These are phyloP conservation scores for Helicocarpus griseus DNA, from an alignment of 2,329 filamentous ascomycete species.

Conservation along the genomic window DNA sequence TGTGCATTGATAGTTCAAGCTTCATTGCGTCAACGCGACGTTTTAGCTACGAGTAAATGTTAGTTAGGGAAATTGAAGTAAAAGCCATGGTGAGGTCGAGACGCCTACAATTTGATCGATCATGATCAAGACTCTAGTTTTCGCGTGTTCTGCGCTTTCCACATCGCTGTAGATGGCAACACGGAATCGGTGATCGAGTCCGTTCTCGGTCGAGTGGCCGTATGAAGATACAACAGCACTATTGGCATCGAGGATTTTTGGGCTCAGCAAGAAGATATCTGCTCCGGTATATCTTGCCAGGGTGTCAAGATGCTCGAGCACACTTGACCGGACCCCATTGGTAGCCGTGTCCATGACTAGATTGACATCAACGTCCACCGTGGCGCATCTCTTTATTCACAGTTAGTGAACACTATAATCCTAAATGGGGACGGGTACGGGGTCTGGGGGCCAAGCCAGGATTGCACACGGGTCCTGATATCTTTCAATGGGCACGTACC, in stretches of 20 bases:
- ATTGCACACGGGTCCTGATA: background rate
- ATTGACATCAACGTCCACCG: slow-evolving; percentile 85
- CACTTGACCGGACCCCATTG: slow-evolving; percentile 60
- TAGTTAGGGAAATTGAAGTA: slow-evolving; percentile 11
- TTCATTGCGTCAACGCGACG: slow-evolving; percentile 64
- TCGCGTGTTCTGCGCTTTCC: slow-evolving; percentile 91
- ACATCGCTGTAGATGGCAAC: slow-evolving; percentile 93
- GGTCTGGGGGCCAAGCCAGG: background rate
- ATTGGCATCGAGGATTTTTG: slow-evolving; percentile 72
- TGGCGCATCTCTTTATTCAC: slow-evolving; percentile 65
- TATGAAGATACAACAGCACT: slow-evolving; percentile 64
- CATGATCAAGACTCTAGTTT: slow-evolving; percentile 90
- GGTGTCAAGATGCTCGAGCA: slow-evolving; percentile 76
- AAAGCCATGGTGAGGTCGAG: slow-evolving; percentile 21
- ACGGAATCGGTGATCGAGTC: slow-evolving; percentile 78
- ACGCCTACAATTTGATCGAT: slow-evolving; percentile 78
- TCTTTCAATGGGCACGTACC: slow-evolving; percentile 48
- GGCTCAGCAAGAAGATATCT: slow-evolving; percentile 90
- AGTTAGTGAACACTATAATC: background rate
- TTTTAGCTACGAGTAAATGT: slow-evolving; percentile 35
- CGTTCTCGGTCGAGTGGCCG: slow-evolving; percentile 67
- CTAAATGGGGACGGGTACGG: background rate
- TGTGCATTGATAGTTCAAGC: slow-evolving; percentile 79
- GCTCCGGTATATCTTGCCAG: slow-evolving; percentile 84
- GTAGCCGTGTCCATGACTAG: slow-evolving; percentile 69